Conservation (phyloP, 2,329 filamentous ascomycete genomes). For the Sclerotinia glacialis region DNA sequence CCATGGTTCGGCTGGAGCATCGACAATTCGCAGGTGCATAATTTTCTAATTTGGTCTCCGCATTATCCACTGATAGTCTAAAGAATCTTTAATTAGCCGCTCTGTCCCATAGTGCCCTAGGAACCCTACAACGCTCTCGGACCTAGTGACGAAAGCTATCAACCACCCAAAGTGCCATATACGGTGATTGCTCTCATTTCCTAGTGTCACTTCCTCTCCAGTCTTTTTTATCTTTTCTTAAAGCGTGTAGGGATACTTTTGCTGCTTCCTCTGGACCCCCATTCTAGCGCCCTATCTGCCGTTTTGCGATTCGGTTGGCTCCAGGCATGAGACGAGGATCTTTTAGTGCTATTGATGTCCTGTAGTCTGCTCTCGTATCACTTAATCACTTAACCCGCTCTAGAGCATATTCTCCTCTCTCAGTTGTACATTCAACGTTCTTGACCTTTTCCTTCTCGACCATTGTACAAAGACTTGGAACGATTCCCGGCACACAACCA, state of each 20-base stretch:
- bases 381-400: conserved; percentile 6
- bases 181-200: conserved; percentile 35
- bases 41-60: conserved; percentile 36
- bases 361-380: conserved; percentile 27
- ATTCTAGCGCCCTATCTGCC: conserved; percentile 34
- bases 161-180: conserved; percentile 40
- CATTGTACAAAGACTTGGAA: conserved; percentile 29
- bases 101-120: conserved; percentile 36
- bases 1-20: conserved; percentile 43
- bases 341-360: conserved; percentile 23
- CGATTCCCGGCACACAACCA: conserved; percentile 26
- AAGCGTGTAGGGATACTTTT: conserved; percentile 33
- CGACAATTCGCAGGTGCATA: conserved; percentile 14
- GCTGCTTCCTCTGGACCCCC: conserved; percentile 34
- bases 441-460: conserved; percentile 29
- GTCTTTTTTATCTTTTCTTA: conserved; percentile 28
- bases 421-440: conserved; percentile 32
- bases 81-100: conserved; percentile 46
- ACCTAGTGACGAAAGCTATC: conserved; percentile 32
- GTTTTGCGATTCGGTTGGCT: conserved; percentile 19
- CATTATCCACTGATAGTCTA: conserved; percentile 45
- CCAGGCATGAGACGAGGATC: conserved; percentile 16
- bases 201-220: conserved; percentile 36
- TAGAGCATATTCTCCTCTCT: conserved; percentile 19
- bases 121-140: conserved; percentile 29